Percentiles rank a stretch among this genome's conserved stretches.
phyloP scores from a whole-genome alignment of 345 rosid species.

The Geranium rotundifolium region DNA sequence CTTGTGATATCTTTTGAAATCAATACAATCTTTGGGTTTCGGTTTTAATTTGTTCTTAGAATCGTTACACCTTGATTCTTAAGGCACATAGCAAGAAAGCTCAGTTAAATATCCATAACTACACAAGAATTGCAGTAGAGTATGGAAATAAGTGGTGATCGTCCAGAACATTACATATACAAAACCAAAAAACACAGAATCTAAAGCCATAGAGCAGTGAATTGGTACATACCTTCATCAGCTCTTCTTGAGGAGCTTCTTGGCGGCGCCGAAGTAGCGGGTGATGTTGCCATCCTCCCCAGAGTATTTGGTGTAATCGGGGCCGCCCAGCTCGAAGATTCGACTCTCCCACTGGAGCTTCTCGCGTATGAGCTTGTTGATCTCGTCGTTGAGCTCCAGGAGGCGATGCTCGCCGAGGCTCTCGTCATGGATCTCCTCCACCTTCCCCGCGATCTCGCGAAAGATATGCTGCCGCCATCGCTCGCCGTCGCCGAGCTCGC shows the following conservation, averaged over 20 bases:
- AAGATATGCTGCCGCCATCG: slow-evolving; percentile 89
- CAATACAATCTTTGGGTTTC: no score
- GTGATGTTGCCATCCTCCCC: slow-evolving; percentile 75
- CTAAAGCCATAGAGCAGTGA: no score
- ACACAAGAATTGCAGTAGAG: no score
- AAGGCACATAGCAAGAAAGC: no score
- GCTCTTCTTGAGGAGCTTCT: slow-evolving; percentile 77
- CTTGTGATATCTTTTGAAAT: no score
- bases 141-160: no score
- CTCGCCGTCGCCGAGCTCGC: slow-evolving; percentile 84
- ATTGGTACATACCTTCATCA: no score
- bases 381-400: slow-evolving; percentile 85
- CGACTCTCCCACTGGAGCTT: slow-evolving; percentile 86
- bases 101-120: no score
- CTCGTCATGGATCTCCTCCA: slow-evolving; percentile 88
- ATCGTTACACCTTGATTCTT: no score
- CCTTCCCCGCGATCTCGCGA: slow-evolving; percentile 84
- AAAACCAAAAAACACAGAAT: no score
- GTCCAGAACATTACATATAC: no score
- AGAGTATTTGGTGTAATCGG: slow-evolving; percentile 46
- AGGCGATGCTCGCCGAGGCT: slow-evolving; percentile 88
- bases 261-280: slow-evolving; percentile 86
- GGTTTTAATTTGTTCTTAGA: no score
- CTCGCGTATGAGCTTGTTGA: slow-evolving; percentile 84
- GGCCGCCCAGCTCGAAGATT: slow-evolving; percentile 78